phyloP scores from a whole-genome alignment of 2,329 filamentous ascomycete species.

The Verticillium klebahnii region DNA sequence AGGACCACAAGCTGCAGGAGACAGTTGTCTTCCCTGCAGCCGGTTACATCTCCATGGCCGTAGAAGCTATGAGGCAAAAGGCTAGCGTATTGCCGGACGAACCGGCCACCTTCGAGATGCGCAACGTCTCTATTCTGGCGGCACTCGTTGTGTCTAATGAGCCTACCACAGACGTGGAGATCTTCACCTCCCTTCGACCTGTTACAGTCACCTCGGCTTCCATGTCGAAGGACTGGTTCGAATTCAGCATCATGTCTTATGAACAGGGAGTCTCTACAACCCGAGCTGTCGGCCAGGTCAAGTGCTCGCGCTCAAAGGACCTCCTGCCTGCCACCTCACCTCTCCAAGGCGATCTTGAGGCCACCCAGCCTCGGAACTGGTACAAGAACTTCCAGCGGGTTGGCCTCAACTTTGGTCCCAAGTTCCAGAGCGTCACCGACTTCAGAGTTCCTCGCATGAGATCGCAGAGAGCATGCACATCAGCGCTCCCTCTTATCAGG shows the following conservation, averaged over 20 bases:
- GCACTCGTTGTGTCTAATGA: conserved; percentile 23
- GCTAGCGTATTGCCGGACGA: conserved; percentile 9
- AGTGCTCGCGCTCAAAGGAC: too few relatives aligned
- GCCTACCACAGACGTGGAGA: conserved; percentile 33
- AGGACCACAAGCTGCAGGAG: conserved; percentile 16
- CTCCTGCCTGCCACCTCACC: too few relatives aligned
- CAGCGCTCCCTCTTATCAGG: not conserved
- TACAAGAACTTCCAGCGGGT: conserved; percentile 11
- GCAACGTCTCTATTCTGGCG: conserved; percentile 22
- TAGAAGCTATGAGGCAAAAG: conserved; percentile 28
- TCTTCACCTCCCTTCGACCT: conserved; percentile 42
- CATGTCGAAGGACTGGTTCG: conserved; percentile 16
- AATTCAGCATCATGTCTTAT: conserved; percentile 23
- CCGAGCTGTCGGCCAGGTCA: too few relatives aligned
- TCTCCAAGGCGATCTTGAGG: too few relatives aligned
- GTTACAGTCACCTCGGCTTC: conserved; percentile 19
- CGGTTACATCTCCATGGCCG: conserved; percentile 30
- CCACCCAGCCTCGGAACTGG: not conserved
- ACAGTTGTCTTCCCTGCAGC: conserved; percentile 30
- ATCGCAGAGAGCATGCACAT: not conserved
- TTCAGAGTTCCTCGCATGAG: not conserved
- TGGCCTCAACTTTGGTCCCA: conserved; percentile 14
- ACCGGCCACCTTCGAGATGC: conserved; percentile 15
- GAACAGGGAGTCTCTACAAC: too few relatives aligned
- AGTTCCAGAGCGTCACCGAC: conserved; percentile 9